These are phyloP conservation scores for Tylopilus cervinicoccineus DNA, from an alignment of 768 basidiomycete genomes.

Conservation along the genomic window DNA sequence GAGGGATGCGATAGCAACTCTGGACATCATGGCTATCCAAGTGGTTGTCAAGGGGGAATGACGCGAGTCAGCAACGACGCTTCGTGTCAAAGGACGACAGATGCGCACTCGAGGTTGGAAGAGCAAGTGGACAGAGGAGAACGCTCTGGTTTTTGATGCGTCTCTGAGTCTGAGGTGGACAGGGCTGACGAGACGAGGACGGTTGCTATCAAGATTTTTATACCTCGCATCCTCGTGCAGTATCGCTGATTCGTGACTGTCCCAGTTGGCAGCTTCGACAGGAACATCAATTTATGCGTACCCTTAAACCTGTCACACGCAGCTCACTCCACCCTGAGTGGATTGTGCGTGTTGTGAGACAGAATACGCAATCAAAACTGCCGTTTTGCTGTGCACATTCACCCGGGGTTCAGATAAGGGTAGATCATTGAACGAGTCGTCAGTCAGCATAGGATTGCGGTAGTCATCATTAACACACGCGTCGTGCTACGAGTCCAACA, in stretches of 20 bases:
- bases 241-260: neutral
- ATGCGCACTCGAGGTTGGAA: constrained; percentile 6
- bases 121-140: neutral
- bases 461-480: neutral
- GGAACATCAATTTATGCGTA: neutral
- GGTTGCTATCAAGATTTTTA: constrained; percentile 10
- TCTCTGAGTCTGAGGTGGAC: neutral
- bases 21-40: neutral
- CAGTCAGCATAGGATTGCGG: neutral
- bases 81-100: neutral
- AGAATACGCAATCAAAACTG: neutral
- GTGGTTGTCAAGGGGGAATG: too few species aligned
- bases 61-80: constrained; percentile 1
- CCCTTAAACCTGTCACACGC: neutral
- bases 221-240: constrained; percentile 7
- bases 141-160: neutral
- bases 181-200: neutral
- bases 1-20: neutral
- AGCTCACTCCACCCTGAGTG: neutral
- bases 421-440: constrained; percentile 11
- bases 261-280: neutral
- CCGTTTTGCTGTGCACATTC: neutral
- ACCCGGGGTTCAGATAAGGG: neutral
- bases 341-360: neutral
- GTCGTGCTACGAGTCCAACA: neutral